Base-by-base conservation (phyloP, 192 early-diverging fungal genomes). In the Rhizophagus sp. region DNA sequence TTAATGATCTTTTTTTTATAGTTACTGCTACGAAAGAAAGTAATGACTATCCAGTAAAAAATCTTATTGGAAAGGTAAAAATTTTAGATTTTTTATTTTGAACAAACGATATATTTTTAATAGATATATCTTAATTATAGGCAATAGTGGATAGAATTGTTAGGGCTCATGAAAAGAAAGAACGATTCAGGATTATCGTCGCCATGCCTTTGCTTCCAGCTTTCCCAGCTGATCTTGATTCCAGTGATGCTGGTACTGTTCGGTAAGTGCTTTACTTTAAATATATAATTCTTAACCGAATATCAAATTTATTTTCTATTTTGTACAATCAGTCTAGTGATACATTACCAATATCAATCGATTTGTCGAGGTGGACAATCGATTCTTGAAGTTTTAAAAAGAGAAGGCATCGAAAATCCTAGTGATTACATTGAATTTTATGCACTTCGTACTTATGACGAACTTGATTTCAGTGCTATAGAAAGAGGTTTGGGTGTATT, bases 141-240 rank as follows among this genome's bases (percentile, higher is more conserved):
- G 95, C 93, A 30, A 85, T 97, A 27, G 91, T 94, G 4, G 88
- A 95, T 27, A 88, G 96, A 27, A 92, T 97, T 75, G 79, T 91
- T 47, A 86, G 88, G 49, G 96, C 96, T 17, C 90, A 93, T 66
- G 61, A 83, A 24, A 87, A 92, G 9, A 81, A 84, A 1, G 88
- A 94, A 62, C 91, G 89, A 64, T 96, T 96, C 88, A 88, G 90
- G 30, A 92, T 94, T 24, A 91, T 95, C 75, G 92, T 97, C 52
- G 75, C 94, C 19, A 96, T 97, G 86, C 96, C 96, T 30, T 86
- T 96, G 41, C 92, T 95, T 88, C 96, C 96, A 9, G 95, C 93
- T 27, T 97, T 97, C 73, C 90, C 94, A 63, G 95, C 93, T 63
- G 95, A 96, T 79, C 87, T 97, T 41, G 88, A 86, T 71, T 89